Base-by-base conservation (phyloP, 2,329 filamentous ascomycete genomes). In the Dactylonectria macrodidyma region DNA sequence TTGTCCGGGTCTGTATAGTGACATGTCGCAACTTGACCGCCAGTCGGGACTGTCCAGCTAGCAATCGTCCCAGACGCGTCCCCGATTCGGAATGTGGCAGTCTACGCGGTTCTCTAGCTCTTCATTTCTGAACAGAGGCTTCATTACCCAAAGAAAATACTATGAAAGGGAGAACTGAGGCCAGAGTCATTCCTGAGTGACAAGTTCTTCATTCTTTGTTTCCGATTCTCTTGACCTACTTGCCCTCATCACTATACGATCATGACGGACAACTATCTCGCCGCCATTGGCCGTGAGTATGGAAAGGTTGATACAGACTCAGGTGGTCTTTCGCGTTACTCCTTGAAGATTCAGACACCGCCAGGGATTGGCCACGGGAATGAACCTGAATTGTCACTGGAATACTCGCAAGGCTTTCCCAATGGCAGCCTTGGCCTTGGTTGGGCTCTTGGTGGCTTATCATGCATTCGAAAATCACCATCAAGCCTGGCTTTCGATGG, bases 351-450 rank as follows among this genome's bases (percentile, higher is more conserved):
- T 19, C 16, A 60, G 14, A 33, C n/a, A 30, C 58, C 58, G 41
- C 11, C 58, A 47, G 44, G 58, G 34, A 60, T 60, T 44, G 44
- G 33, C 10, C 33, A 38, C 33, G 58, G 36, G 9, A 48, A 48
- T 12, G 44, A 60, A 38, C 58, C 58, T 9, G 58, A 60, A 8
- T 44, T 60, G 5, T 60, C 58, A 38, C 26, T 60, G 14, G 41
- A 51, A 50, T 62, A 62, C n/a, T 55, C 30, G 3, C 59, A 62
- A 33, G 59, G 59, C 14, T 33, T 5, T 16, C 55, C 55, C 55
- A 58, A 58, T 36, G 55, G 55, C 12, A 47, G 10, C 16, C 55
- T 58, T 26, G 55, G 55, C 36, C 33, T 44, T 3, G 33, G 38
- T 47, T 58, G 55, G 36, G 36, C 24, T 22, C 38, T 58, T 26